Base-by-base conservation (phyloP, 768 basidiomycete species). In the Collybia mongolica region DNA sequence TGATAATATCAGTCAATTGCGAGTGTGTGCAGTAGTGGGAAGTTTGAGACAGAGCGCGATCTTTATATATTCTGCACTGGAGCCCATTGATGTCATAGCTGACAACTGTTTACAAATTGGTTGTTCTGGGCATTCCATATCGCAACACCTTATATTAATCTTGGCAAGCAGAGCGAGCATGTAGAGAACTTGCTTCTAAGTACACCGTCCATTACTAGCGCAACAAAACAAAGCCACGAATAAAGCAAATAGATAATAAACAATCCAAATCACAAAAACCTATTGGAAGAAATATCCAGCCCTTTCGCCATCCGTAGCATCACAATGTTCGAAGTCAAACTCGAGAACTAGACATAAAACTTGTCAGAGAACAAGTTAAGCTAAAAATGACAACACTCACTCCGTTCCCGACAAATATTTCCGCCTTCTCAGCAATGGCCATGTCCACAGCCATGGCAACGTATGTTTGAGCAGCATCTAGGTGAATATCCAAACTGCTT, bases 341-440 rank as follows among this genome's bases (percentile, higher is more conserved):
- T 80, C 44, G 79, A 81, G 58, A 80, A 80, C 69, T 72, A 45
- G 14, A 32, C 32, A 28, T 44, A 45, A 14, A 38, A 22, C 39
- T 15, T 23, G 26, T 12, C 11, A 32, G 5, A 28, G 5, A 14
- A 37, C 20, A 15, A 42, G 37, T 43, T 20, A 49, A 23, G 17
- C 11, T 22, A 1, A 55, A 35, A 38, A 40, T 35, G n/a, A 18
- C n/a, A 51, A 6, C 22, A 73, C 79, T 58, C 42, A 83, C 81
- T 49, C 82, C 82, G 55, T 83, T 84, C 0, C 82, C 83, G 6
- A 84, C 65, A 58, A 83, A 84, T 37, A 82, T 77, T 56, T 83
- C 78, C 1, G 81, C 81, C 42, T 69, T 66, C 58, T 79, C 72
- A 1, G 78, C 83, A 20, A 84, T 72, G 9, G 74, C 78, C 82